Evolutionary conservation across 2,329 filamentous ascomycete genomes (phyloP).

Genomic region (Diaporthe vexans): DNA sequence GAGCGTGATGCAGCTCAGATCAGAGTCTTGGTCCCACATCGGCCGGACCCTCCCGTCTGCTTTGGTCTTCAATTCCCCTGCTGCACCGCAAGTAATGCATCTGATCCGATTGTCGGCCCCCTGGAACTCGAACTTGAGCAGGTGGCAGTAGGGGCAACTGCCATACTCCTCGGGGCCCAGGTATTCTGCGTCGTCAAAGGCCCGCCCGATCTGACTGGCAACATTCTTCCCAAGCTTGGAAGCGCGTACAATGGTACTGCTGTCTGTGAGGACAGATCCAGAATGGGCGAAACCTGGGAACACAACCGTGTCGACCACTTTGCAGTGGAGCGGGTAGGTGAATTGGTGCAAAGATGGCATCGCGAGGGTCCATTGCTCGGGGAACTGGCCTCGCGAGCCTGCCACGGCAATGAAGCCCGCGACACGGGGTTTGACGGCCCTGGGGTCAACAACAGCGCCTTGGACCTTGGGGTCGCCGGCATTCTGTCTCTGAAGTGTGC

Average conservation of each 20-base stretch:
- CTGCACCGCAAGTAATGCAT: constrained; percentile 6
- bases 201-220: neutral
- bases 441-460: neutral
- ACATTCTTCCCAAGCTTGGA: constrained; percentile 4
- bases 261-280: constrained; percentile 4
- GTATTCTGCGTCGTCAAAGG: neutral
- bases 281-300: constrained; percentile 15
- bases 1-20: constrained; percentile 2
- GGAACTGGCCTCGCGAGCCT: constrained; percentile 19
- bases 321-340: constrained; percentile 22
- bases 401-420: constrained; percentile 23
- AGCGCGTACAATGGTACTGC: neutral
- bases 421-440: constrained; percentile 19
- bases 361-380: constrained; percentile 31
- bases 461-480: neutral
- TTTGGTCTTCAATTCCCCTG: neutral
- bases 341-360: constrained; percentile 28
- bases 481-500: neutral
- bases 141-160: neutral
- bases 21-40: constrained; percentile 3
- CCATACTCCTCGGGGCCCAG: constrained; percentile 14
- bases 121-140: constrained; percentile 12
- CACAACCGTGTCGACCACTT: constrained; percentile 19
- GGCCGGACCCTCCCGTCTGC: neutral
- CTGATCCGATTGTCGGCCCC: neutral